Base-by-base conservation (phyloP, 176 grass and related monocot genomes). In the Lolium rigidum region DNA sequence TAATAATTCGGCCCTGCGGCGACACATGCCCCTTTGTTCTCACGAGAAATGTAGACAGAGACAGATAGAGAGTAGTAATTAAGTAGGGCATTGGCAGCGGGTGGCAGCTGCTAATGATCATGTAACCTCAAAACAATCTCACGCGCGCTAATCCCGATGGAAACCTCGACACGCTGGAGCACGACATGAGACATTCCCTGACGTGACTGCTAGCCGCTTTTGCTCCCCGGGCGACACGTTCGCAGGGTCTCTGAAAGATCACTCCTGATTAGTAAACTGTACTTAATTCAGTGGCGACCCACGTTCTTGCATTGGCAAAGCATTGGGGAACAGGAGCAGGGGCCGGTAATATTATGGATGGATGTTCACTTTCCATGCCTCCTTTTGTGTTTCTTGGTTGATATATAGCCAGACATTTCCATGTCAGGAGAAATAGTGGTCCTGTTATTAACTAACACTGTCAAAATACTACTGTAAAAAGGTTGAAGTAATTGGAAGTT, bases 61-160 rank as follows among this genome's bases (percentile, higher is more conserved):
- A 22, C 15, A 68, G 16, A 35, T 35, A 35, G 31, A 35, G 26
- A 66, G 75, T 21, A 51, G 47, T 54, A 54, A 65, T 63, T 67
- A 39, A 63, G 77, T 50, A 60, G 74, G 8, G 1, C 65, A 80
- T 21, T 20, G 21, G 49, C 31, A 35, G 41, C 41, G 6, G 7
- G 4, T 43, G 41, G 41, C 73, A 77, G 70, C 71, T 24, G 89
- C 82, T 91, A 85, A 91, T 91, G 52, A 91, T 91, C 59, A 61
- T 88, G 85, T 74, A 76, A 51, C 70, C 81, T 81, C 70, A 55
- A 63, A 85, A 68, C 85, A 83, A 85, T 88, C 81, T 88, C 89
- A 81, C 85, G 89, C 89, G 82, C 89, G 85, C 77, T 70, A 80
- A 91, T 88, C 89, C 89, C 89, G 28, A 88, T 39, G 77, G 74